Evolutionary conservation across 176 grass and related monocot genomes (phyloP).

Genomic region (Areca catechu): DNA sequence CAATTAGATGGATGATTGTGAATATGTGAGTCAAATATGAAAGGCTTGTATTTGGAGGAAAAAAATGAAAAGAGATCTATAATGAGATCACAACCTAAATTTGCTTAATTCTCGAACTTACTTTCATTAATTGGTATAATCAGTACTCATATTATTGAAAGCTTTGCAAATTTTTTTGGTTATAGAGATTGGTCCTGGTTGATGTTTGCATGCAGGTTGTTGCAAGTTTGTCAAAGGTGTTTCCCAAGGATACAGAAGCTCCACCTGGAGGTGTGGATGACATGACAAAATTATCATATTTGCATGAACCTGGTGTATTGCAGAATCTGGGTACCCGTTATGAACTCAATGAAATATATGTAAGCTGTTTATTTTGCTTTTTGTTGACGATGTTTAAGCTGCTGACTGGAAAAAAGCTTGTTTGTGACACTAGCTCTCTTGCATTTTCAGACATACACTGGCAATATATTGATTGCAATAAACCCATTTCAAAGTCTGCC

Average conservation of each 20-base stretch:
- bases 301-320: conserved; percentile 94
- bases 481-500: conserved; percentile 96
- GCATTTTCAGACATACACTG: conserved; percentile 70
- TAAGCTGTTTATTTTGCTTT: conserved; percentile 33
- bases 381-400: conserved; percentile 1
- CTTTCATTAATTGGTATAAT: background rate
- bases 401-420: background rate
- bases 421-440: conserved; percentile 14
- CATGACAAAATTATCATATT: conserved; percentile 94
- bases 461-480: conserved; percentile 90
- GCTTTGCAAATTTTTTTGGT: background rate
- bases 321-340: conserved; percentile 80
- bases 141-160: background rate
- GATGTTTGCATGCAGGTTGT: conserved; percentile 16
- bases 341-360: conserved; percentile 86
- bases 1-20: no score
- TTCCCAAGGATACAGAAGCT: conserved; percentile 84
- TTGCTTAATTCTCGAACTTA: no score
- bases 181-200: background rate
- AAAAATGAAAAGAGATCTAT: no score
- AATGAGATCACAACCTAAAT: no score
- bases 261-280: conserved; percentile 74
- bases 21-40: no score
- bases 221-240: conserved; percentile 38
- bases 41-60: no score